These are phyloP conservation scores for Neofusicoccum cordaticola DNA, from an alignment of 2,329 filamentous ascomycete genomes.

Conservation along the genomic window DNA sequence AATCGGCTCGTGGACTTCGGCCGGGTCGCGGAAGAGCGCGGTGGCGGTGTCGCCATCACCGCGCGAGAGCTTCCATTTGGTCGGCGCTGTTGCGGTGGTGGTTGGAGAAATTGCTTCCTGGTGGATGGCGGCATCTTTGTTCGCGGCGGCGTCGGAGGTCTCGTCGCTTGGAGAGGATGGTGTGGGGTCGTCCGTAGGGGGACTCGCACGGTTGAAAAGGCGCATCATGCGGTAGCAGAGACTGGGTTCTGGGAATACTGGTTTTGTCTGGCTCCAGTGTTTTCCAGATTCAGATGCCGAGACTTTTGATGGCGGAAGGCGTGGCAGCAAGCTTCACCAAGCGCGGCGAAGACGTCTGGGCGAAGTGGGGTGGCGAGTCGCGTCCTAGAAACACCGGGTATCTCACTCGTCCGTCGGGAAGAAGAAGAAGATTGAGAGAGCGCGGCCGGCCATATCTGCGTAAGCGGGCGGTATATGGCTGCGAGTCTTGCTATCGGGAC, in stretches of 20 bases:
- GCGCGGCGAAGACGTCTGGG: slow-evolving; percentile 2
- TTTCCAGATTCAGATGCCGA: not conserved
- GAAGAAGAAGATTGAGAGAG: not conserved
- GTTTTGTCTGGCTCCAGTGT: not conserved
- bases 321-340: slow-evolving; percentile 2
- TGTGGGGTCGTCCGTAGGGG: not conserved
- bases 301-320: not conserved
- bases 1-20: slow-evolving; percentile 43
- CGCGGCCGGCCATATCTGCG: not conserved
- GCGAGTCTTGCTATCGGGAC: not conserved
- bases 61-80: slow-evolving; percentile 26
- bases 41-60: slow-evolving; percentile 51
- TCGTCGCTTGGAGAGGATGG: not conserved
- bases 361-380: not conserved
- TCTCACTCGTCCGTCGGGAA: not conserved
- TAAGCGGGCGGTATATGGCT: not conserved
- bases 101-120: not conserved
- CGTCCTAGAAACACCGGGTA: not conserved
- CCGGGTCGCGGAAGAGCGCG: slow-evolving; percentile 49
- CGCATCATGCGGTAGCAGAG: not conserved
- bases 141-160: not conserved
- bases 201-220: not conserved
- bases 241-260: too few relatives aligned
- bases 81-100: not conserved
- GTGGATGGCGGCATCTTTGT: not conserved